Conservation (phyloP, 805 yeast species). For the Candida pini region DNA sequence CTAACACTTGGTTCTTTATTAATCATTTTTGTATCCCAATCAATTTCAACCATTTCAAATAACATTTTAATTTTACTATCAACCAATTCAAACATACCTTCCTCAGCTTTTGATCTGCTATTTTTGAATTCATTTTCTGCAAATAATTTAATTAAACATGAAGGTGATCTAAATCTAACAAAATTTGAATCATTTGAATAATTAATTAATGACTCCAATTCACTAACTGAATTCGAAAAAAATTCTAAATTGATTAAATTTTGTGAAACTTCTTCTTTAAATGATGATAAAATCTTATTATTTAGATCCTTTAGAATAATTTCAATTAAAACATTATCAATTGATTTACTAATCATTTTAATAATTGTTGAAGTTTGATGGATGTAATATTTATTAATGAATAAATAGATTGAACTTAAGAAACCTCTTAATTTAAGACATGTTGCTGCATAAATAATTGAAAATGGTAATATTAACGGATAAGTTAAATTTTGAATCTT, state of each 20-base stretch:
- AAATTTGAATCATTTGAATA: constrained; percentile 30
- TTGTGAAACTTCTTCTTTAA: constrained; percentile 88
- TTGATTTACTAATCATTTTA: constrained; percentile 51
- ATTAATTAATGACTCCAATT: constrained; percentile 46
- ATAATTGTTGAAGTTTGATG: constrained; percentile 57
- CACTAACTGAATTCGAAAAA: constrained; percentile 69
- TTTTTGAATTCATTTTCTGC: constrained; percentile 44
- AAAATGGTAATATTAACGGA: constrained; percentile 75
- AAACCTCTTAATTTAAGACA: constrained; percentile 70
- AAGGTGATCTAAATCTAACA: constrained; percentile 26
- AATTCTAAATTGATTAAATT: constrained; percentile 83
- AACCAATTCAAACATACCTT: constrained; percentile 73
- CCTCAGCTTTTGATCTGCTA: constrained; percentile 69
- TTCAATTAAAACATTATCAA: constrained; percentile 65
- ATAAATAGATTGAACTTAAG: constrained; percentile 56
- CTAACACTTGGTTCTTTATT: constrained; percentile 65
- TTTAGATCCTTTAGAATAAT: constrained; percentile 62
- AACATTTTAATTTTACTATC: constrained; percentile 76
- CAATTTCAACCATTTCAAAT: constrained; percentile 78
- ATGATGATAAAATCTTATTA: constrained; percentile 57
- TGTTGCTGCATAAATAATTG: constrained; percentile 80
- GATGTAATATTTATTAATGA: constrained; percentile 58
- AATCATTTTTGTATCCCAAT: constrained; percentile 58
- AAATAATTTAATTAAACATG: constrained; percentile 28
- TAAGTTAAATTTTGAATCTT: constrained; percentile 29